Percentiles rank a stretch among this genome's conserved stretches.
Conservation (phyloP, 2,329 filamentous ascomycete species). For the Aspergillus candidus region DNA sequence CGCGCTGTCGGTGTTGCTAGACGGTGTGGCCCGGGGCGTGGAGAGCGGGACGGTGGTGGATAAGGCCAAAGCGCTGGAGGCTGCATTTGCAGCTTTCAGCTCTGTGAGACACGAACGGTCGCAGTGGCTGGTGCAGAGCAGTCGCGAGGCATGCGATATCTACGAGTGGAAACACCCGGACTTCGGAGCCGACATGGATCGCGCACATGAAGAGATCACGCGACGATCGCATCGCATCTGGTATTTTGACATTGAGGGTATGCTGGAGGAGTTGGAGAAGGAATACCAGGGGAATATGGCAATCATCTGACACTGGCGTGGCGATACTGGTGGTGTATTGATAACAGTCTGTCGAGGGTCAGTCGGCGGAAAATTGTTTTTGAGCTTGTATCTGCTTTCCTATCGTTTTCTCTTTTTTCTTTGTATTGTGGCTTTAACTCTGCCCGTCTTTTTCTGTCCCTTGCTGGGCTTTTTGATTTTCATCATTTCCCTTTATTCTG, state of each 20-base stretch:
- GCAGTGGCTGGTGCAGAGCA: constrained; percentile 41
- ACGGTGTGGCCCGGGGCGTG: not conserved
- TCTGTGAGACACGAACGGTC: constrained; percentile 36
- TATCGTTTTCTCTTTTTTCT: too few species aligned
- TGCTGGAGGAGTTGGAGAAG: constrained; percentile 18
- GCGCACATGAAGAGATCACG: constrained; percentile 36
- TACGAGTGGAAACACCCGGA: constrained; percentile 15
- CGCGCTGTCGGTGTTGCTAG: constrained; percentile 11
- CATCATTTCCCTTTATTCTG: too few species aligned
- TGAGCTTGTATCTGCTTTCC: too few species aligned
- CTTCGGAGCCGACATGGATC: constrained; percentile 29
- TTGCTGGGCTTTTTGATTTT: too few species aligned
- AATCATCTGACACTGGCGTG: not conserved
- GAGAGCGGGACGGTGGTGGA: not conserved
- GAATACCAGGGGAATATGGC: not conserved
- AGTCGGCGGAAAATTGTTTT: too few species aligned
- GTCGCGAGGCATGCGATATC: constrained; percentile 21
- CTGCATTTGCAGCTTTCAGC: constrained; percentile 37
- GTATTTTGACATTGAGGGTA: constrained; percentile 33
- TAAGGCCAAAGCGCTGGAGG: constrained; percentile 4
- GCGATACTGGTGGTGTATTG: not conserved
- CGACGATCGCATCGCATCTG: constrained; percentile 32
- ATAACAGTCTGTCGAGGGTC: too few species aligned
- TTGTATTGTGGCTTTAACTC: too few species aligned
- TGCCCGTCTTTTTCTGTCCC: too few species aligned